These are phyloP conservation scores for Tanacetum coccineum DNA, from an alignment of 129 eudicot genomes.

Conservation along the genomic window DNA sequence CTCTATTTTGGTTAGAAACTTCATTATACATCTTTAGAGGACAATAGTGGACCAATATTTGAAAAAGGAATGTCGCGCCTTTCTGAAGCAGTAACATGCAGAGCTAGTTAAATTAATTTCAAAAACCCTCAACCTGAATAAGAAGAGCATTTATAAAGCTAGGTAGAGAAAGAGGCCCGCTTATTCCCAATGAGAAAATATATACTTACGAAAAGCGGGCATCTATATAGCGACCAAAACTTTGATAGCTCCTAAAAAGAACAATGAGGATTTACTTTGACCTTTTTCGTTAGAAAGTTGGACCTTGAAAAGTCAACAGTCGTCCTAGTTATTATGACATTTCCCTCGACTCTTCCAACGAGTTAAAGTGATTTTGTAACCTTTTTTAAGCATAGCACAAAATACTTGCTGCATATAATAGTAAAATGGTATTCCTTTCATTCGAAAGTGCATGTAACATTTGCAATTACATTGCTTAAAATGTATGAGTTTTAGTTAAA, in stretches of 20 bases:
- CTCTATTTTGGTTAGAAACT: too few species aligned
- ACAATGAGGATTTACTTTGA: too few species aligned
- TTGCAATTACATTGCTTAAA: neutral
- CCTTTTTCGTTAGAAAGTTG: too few species aligned
- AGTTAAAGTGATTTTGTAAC: neutral
- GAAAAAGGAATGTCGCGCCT: neutral
- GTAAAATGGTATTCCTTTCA: neutral
- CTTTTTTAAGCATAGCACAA: neutral
- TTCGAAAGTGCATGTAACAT: neutral
- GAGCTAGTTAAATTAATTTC: neutral
- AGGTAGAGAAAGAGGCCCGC: neutral
- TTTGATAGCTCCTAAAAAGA: too few species aligned
- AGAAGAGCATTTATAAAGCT: neutral
- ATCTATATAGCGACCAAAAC: too few species aligned
- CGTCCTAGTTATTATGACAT: neutral
- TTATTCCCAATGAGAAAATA: neutral
- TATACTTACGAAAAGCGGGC: neutral
- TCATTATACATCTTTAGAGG: too few species aligned
- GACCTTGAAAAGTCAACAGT: neutral
- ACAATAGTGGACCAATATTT: neutral
- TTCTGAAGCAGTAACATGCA: neutral
- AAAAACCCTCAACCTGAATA: neutral
- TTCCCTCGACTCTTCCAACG: neutral
- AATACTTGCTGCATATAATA: neutral
- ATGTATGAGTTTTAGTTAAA: neutral